Conservation (phyloP, 148 eudicot genomes). For the Euryodendron excelsum region DNA sequence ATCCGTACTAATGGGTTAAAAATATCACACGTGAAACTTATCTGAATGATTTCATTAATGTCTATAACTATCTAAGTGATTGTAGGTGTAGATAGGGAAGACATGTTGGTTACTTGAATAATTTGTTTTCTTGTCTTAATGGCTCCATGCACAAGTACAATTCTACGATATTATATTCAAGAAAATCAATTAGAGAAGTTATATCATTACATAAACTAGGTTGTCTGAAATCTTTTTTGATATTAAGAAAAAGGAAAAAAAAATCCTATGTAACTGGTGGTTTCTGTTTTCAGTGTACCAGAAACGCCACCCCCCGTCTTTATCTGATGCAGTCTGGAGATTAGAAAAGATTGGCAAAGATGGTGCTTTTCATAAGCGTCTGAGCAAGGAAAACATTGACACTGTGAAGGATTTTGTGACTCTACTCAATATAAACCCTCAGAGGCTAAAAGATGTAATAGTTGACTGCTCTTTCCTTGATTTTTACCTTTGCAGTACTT, state of each 20-base stretch:
- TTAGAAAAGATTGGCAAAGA: slow-evolving; percentile 55
- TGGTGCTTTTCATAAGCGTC: slow-evolving; percentile 50
- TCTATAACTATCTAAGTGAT: no score
- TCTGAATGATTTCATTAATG: no score
- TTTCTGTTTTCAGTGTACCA: slow-evolving; percentile 41
- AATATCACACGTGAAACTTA: no score
- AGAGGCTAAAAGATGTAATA: slow-evolving; percentile 62
- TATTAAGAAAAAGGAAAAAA: background rate
- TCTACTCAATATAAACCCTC: slow-evolving; percentile 57
- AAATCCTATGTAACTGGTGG: background rate
- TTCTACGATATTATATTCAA: background rate
- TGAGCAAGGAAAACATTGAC: slow-evolving; percentile 36
- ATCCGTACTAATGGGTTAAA: no score
- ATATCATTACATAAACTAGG: no score
- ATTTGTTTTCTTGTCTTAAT: background rate
- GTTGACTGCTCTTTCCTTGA: background rate
- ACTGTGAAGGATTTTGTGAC: slow-evolving; percentile 53
- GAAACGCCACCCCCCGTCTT: slow-evolving; percentile 57
- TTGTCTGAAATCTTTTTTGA: background rate
- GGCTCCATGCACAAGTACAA: background rate
- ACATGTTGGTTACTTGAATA: background rate
- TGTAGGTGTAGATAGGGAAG: no score
- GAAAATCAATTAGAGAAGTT: background rate
- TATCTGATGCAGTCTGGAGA: slow-evolving; percentile 51
- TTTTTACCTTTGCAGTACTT: background rate